Base-by-base conservation (phyloP, 2,329 filamentous ascomycete species). In the Epicoccum nigrum region DNA sequence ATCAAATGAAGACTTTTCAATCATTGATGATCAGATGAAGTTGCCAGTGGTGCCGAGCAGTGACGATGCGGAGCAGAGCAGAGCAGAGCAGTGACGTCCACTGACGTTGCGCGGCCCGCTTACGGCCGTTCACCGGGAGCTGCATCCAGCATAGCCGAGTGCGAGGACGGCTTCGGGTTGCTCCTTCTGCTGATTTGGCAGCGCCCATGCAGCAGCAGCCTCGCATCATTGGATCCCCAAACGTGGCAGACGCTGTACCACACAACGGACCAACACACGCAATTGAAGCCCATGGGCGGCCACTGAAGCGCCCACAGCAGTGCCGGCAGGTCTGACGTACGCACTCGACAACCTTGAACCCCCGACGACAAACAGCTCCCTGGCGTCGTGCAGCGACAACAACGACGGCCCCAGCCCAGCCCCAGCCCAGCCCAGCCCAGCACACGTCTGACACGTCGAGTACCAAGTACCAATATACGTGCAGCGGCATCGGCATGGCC, bases 171-270 rank as follows among this genome's bases (percentile, higher is more conserved):
- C n/a, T n/a, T n/a, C n/a, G 20, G 33, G 45, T 58, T 62, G 55
- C 64, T 61, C 54, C 57, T 64, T 64, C 30, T 58, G 59, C 54
- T 42, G 50, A 53, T 59, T 60, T 58, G 61, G 55, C 55, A 51
- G 57, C 60, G 59, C 41, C 27, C 27, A 43, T 50, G 46, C n/a
- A 15, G 21, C 17, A 23, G 21, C 34, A 42, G 43, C 43, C 51
- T 42, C 56, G 44, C 62, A 51, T 63, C 58, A 71, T 71, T 71
- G 68, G 68, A 51, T 30, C 37, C 56, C 30, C 62, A 61, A 61
- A 67, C 65, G 65, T 66, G 65, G 66, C 62, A 63, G 51, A 54
- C 56, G 59, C 63, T 56, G 67, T 65, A 64, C 60, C 43, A 68
- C 62, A 49, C 58, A 45, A 55, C 55, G 42, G 54, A 54, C 53